A percentile compares a stretch with the other conserved stretches of the same genome.
These are phyloP conservation scores for Phalaenopsis hybrid DNA, from an alignment of 116 monocot genomes.

Conservation along the genomic window DNA sequence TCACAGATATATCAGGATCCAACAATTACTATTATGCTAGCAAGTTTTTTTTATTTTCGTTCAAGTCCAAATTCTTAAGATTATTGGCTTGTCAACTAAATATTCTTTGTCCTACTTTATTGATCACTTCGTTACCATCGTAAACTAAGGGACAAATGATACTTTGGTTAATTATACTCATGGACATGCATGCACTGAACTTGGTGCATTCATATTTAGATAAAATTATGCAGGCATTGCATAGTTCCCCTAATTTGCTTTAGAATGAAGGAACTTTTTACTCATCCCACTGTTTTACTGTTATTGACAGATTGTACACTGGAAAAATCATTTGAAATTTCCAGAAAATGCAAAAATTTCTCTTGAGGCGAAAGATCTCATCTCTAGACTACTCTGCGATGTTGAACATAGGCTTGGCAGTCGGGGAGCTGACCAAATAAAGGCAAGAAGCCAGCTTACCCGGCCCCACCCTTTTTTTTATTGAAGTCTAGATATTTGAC, in stretches of 20 bases:
- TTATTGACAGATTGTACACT: conserved; percentile 49
- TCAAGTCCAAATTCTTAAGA: background rate
- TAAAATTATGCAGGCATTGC: background rate
- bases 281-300: background rate
- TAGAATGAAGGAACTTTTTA: background rate
- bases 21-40: background rate
- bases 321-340: conserved; percentile 64
- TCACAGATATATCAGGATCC: too few relatives aligned
- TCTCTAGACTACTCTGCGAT: conserved; percentile 55
- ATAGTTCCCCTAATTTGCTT: background rate
- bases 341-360: conserved; percentile 49
- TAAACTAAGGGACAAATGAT: background rate
- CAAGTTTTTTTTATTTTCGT: background rate
- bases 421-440: conserved; percentile 50
- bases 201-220: background rate
- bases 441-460: conserved; percentile 17
- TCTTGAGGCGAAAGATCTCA: conserved; percentile 54
- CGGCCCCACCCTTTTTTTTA: background rate
- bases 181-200: background rate
- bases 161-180: conserved; percentile 1
- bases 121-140: background rate
- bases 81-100: background rate
- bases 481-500: background rate
- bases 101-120: background rate
- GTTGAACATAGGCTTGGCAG: conserved; percentile 56